Evolutionary conservation across 768 basidiomycete species (phyloP), one percentile per base, ranked within the genome.

Genomic region (Nidularia sp.): DNA sequence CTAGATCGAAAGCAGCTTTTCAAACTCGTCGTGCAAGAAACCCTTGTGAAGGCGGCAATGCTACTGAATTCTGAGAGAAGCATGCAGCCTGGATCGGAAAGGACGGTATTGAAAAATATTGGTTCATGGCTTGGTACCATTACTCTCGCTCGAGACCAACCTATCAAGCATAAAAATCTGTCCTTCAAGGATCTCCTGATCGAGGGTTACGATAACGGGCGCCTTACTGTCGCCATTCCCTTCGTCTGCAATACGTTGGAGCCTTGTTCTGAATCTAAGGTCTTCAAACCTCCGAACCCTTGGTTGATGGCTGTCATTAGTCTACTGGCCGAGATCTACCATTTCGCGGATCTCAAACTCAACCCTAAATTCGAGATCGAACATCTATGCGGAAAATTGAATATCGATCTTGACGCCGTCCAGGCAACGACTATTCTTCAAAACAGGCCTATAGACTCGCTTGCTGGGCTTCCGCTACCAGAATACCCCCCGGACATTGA

Each of bases 321-420:
- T 57, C 77, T 98, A 42, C 81, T 98, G 44, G 90, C 85, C 43
- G 97, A 99, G 66, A 80, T 99, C n/a, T 98, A 99, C 68, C 91
- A 95, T 65, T 95, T 88, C 61, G 96, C 93, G 4, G 95, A 98
- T 60, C 78, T 98, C 55, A 96, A 96, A 70, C 76, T 98, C 51
- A 97, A 98, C 65, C 80, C 94, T 65, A 98, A 98, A 70, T 99
- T 99, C 63, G 97, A 98, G 70, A 98, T 99, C 50, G 97, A 99
- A 69, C 86, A 98, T 36, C 74, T 98, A 15, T 98, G 96, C 79
- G 95, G 93, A 67, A 83, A 83, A 33, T 82, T 99, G 33, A 86
- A 92, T 31, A 83, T 99, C 58, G 86, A 93, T 60, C 79, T 98
- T 31, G 90, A 90, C 62, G 67, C 84, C 5, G 77, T 98, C 45